Evolutionary conservation across 2,329 filamentous ascomycete species (phyloP).

Genomic region (Aurifilum marmelostoma): DNA sequence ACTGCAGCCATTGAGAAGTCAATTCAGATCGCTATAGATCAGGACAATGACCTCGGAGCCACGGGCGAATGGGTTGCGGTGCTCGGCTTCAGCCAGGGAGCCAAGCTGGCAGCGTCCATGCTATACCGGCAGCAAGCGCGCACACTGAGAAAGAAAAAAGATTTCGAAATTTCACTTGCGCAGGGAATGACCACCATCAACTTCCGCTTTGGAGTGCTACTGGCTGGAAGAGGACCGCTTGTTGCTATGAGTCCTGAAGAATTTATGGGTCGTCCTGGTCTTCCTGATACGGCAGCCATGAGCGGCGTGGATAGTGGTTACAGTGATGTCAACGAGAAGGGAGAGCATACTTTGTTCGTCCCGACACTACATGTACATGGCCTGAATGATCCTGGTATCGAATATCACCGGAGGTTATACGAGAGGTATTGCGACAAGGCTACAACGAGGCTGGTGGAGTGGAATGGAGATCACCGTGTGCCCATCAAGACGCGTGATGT

Average conservation of each 20-base stretch:
- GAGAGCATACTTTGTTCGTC: not conserved
- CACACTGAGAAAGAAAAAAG: not conserved
- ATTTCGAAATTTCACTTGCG: not conserved
- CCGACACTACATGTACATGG: slow-evolving; percentile 5
- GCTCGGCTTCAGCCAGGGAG: slow-evolving; percentile 13
- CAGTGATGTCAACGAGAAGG: not conserved
- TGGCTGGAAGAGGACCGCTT: not conserved
- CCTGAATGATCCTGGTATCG: slow-evolving; percentile 24
- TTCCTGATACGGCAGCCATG: not conserved
- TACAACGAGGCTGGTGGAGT: slow-evolving; percentile 2
- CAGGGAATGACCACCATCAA: not conserved
- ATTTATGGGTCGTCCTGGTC: not conserved
- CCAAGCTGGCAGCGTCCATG: slow-evolving; percentile 1
- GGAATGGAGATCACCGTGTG: slow-evolving; percentile 4
- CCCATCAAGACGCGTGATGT: not conserved
- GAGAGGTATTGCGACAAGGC: slow-evolving; percentile 1
- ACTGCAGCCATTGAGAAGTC: not conserved
- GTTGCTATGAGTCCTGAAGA: not conserved
- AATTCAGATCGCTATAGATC: not conserved
- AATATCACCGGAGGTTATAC: slow-evolving; percentile 29
- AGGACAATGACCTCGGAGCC: slow-evolving; percentile 51
- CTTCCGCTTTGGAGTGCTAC: not conserved
- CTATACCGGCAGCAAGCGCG: not conserved
- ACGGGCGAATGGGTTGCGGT: slow-evolving; percentile 62
- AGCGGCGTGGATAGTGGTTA: slow-evolving; percentile 3